Conservation (phyloP, 371 early-diverging fungal species). For the Sporodiniella umbellata region DNA sequence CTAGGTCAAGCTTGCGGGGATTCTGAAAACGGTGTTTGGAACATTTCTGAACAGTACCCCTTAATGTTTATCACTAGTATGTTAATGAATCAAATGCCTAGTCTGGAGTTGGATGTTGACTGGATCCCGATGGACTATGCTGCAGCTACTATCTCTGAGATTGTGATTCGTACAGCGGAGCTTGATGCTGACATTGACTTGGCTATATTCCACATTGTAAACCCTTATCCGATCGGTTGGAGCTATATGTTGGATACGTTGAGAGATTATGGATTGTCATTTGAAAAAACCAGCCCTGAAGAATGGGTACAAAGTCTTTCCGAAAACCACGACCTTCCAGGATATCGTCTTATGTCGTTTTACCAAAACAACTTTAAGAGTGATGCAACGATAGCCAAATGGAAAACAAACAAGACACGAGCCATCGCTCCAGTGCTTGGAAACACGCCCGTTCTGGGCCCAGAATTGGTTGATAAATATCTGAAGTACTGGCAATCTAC, state of each 20-base stretch:
- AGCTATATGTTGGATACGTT: constrained; percentile 18
- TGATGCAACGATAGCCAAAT: constrained; percentile 9
- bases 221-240: constrained; percentile 25
- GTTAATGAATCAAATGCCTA: constrained; percentile 19
- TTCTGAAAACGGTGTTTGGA: constrained; percentile 34
- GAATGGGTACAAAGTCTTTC: constrained; percentile 28
- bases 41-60: constrained; percentile 30
- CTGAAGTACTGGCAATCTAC: constrained; percentile 2
- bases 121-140: constrained; percentile 39
- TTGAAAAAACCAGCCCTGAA: constrained; percentile 16
- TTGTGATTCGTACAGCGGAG: constrained; percentile 24
- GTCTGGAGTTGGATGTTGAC: constrained; percentile 20
- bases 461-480: constrained; percentile 3
- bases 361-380: constrained; percentile 15
- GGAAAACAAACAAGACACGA: constrained; percentile 10
- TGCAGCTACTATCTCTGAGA: constrained; percentile 24
- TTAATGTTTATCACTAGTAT: constrained; percentile 27
- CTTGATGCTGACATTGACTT: neutral
- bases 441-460: neutral
- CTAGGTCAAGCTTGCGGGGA: constrained; percentile 45
- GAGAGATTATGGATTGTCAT: constrained; percentile 24
- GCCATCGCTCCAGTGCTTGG: neutral
- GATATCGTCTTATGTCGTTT: constrained; percentile 27
- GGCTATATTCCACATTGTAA: constrained; percentile 35
- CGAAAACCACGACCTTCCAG: constrained; percentile 25